Evolutionary conservation across 2,329 filamentous ascomycete species (phyloP).

Genomic region (Ophidiomyces ophidiicola): DNA sequence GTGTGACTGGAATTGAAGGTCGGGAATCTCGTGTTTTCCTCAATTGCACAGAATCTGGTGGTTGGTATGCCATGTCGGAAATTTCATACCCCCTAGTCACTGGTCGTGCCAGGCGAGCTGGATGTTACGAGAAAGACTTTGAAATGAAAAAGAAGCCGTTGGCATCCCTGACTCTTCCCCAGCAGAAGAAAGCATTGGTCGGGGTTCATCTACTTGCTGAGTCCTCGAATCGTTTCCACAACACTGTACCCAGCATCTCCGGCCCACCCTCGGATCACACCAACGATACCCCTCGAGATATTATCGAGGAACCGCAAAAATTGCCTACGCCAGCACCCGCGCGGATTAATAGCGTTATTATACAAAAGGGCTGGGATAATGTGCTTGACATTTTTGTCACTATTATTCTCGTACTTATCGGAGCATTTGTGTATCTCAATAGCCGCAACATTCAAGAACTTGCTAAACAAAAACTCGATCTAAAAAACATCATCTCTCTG

Average conservation of each 20-base stretch:
- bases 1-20: slow-evolving; percentile 31
- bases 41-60: slow-evolving; percentile 72
- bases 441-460: slow-evolving; percentile 31
- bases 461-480: slow-evolving; percentile 34
- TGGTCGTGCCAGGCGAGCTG: slow-evolving; percentile 48
- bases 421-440: slow-evolving; percentile 34
- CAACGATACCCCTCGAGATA: slow-evolving; percentile 30
- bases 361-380: slow-evolving; percentile 37
- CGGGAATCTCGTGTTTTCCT: slow-evolving; percentile 62
- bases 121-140: slow-evolving; percentile 45
- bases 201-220: slow-evolving; percentile 58
- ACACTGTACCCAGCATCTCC: slow-evolving; percentile 36
- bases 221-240: slow-evolving; percentile 24
- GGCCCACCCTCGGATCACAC: slow-evolving; percentile 26
- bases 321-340: slow-evolving; percentile 30
- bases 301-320: slow-evolving; percentile 27
- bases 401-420: slow-evolving; percentile 30
- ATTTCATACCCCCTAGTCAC: slow-evolving; percentile 74
- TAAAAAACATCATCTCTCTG: slow-evolving; percentile 34
- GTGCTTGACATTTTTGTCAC: slow-evolving; percentile 34
- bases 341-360: slow-evolving; percentile 31
- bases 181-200: slow-evolving; percentile 51
- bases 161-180: slow-evolving; percentile 29
- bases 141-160: slow-evolving; percentile 28
- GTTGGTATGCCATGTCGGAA: slow-evolving; percentile 91